Evolutionary conservation across 2,329 filamentous ascomycete species (phyloP).

Genomic region (Zopfia rhizophila): DNA sequence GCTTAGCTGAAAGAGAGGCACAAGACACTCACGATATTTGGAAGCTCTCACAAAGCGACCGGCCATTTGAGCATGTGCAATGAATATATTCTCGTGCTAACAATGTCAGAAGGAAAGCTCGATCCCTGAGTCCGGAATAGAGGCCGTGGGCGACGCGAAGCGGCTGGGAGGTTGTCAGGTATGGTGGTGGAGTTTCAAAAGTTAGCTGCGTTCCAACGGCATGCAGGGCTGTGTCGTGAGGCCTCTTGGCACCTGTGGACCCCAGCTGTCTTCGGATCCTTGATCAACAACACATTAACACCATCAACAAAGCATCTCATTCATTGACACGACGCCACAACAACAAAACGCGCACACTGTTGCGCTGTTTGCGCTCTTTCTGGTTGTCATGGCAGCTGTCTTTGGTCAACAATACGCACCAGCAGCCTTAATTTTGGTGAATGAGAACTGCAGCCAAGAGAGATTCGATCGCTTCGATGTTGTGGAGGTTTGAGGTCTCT

Average conservation of each 20-base stretch:
- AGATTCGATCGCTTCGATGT: no score
- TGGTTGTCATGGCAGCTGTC: no score
- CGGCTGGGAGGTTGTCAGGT: slow-evolving; percentile 14
- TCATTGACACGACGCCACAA: no score
- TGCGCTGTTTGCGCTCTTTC: no score
- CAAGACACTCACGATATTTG: slow-evolving; percentile 72
- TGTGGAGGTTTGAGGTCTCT: no score
- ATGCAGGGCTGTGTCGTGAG: slow-evolving; percentile 8
- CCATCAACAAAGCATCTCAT: no score
- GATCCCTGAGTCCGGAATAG: slow-evolving; percentile 12
- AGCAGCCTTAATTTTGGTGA: no score
- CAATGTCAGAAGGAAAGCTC: slow-evolving; percentile 12
- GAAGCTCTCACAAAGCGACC: slow-evolving; percentile 78
- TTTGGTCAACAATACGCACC: no score
- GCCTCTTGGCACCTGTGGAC: slow-evolving; percentile 17
- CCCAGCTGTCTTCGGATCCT: slow-evolving; percentile 10
- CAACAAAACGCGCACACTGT: no score
- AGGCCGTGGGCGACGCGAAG: slow-evolving; percentile 4
- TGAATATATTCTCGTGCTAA: slow-evolving; percentile 9
- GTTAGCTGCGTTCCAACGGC: slow-evolving; percentile 23
- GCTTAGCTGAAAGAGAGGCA: slow-evolving; percentile 34
- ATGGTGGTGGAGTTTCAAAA: slow-evolving; percentile 26
- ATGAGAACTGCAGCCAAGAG: no score
- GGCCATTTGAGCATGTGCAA: slow-evolving; percentile 62
- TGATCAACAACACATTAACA: slow-evolving; percentile 18